Conservation (phyloP, 2,329 filamentous ascomycete genomes). For the Fusarium sp. region DNA sequence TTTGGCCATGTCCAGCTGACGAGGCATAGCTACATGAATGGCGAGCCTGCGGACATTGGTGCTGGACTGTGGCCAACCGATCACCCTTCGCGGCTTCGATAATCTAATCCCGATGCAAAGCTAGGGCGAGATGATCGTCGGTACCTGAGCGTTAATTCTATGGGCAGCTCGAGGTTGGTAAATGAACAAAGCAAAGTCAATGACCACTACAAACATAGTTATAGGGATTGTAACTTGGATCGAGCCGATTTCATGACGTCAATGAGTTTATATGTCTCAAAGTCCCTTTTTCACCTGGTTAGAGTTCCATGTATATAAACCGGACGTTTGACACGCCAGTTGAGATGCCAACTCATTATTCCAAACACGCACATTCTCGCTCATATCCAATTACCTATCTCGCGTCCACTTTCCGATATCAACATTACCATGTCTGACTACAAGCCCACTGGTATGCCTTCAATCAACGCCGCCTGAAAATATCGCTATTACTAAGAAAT, state of each 20-base stretch:
- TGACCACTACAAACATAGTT: neutral
- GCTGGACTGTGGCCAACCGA: neutral
- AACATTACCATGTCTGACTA: constrained; percentile 25
- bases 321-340: neutral
- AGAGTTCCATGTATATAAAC: constrained; percentile 2
- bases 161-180: neutral
- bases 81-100: neutral
- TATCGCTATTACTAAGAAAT: neutral
- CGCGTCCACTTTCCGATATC: neutral
- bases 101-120: neutral
- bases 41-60: too few species aligned
- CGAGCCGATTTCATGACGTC: constrained; percentile 16
- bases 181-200: constrained; percentile 13
- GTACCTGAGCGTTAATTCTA: constrained; percentile 17
- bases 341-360: neutral
- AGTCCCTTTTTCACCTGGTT: neutral
- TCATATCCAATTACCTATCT: neutral
- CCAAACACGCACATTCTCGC: neutral
- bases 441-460: constrained; percentile 25
- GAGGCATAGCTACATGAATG: too few species aligned
- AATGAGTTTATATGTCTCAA: neutral
- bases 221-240: neutral
- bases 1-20: too few species aligned
- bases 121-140: neutral
- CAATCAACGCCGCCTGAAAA: rapidly evolving